Percentiles rank a stretch among this genome's conserved stretches.
Evolutionary conservation across 2,329 filamentous ascomycete genomes (phyloP).

Genomic region (Spiromastix sp.): DNA sequence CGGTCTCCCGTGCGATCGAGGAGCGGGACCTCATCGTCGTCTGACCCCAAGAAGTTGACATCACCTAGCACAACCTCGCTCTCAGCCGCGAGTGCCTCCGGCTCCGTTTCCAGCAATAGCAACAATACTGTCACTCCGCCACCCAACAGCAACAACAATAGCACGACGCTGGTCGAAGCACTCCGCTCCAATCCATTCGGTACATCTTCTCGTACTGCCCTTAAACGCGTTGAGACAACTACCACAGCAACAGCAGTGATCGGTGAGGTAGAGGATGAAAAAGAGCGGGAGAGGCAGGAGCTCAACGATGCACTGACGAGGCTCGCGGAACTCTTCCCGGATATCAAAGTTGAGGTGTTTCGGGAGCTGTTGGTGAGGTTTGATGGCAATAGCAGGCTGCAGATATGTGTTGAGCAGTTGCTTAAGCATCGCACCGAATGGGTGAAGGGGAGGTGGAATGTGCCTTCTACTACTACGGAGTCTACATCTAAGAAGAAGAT

Average conservation of each 20-base stretch:
- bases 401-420: constrained; percentile 38
- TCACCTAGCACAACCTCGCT: not conserved
- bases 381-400: constrained; percentile 35
- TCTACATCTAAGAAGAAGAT: constrained; percentile 4
- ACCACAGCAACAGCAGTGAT: constrained; percentile 2
- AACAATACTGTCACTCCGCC: constrained; percentile 1
- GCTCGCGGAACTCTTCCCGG: constrained; percentile 35
- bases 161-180: constrained; percentile 32
- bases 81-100: constrained; percentile 7
- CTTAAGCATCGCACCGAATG: constrained; percentile 36
- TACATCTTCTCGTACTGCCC: constrained; percentile 19
- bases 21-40: not conserved
- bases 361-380: constrained; percentile 37
- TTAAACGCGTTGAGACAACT: constrained; percentile 5
- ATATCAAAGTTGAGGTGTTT: constrained; percentile 37
- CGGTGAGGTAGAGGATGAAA: constrained; percentile 19
- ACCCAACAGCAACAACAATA: constrained; percentile 8
- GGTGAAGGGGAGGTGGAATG: constrained; percentile 38
- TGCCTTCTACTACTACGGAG: constrained; percentile 18
- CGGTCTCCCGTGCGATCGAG: not conserved
- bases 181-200: constrained; percentile 36
- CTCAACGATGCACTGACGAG: constrained; percentile 32
- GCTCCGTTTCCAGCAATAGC: constrained; percentile 4
- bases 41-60: not conserved
- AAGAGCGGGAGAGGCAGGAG: constrained; percentile 25